Base-by-base conservation (phyloP, 2,329 filamentous ascomycete genomes). In the Scytalidium sp. region DNA sequence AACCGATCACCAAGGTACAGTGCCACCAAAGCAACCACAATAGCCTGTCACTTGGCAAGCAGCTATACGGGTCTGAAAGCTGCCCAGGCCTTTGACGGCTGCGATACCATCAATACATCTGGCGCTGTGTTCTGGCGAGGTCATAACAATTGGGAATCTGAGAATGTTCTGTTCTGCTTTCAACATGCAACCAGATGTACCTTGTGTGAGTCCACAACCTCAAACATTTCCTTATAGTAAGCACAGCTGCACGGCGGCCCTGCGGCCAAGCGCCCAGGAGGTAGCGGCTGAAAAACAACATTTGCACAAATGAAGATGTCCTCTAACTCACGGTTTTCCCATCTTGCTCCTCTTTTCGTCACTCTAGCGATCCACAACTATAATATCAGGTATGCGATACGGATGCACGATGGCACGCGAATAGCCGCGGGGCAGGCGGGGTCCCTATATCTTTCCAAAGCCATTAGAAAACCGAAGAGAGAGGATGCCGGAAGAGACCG, bases 251-350 rank as follows among this genome's bases (percentile, higher is more conserved):
- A 36, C 13, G 32, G 32, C 32, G 13, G 21, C 22, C 29, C 13
- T 10, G 32, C 32, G 13, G 21, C 22, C 29, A 48, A 27, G 25
- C 42, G 27, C 41, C 19, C 32, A 50, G n/a, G 41, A 42, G 40
- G 45, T 39, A 45, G 41, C 20, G 46, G 22, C 9, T 45, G 39
- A 39, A 44, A 25, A 23, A 42, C 43, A 49, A 41, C 41, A 22
- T n/a, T n/a, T n/a, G 36, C 20, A 9, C 19, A 22, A 22, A 47
- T 54, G 47, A 51, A 52, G 51, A 40, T 36, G 13, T 36, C 20
- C 49, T 43, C 44, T 21, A n/a, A 76, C 75, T 75, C 67, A 79
- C 76, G 76, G 76, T 75, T 79, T 79, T 58, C 76, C 76, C 76
- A 79, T 79, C 47, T 60, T 62, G 48, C 46, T 48, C 41, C 40